Percentiles rank a stretch among this genome's conserved stretches.
These are phyloP conservation scores for Fusarium falciforme DNA, from an alignment of 2,329 filamentous ascomycete genomes.

Conservation along the genomic window DNA sequence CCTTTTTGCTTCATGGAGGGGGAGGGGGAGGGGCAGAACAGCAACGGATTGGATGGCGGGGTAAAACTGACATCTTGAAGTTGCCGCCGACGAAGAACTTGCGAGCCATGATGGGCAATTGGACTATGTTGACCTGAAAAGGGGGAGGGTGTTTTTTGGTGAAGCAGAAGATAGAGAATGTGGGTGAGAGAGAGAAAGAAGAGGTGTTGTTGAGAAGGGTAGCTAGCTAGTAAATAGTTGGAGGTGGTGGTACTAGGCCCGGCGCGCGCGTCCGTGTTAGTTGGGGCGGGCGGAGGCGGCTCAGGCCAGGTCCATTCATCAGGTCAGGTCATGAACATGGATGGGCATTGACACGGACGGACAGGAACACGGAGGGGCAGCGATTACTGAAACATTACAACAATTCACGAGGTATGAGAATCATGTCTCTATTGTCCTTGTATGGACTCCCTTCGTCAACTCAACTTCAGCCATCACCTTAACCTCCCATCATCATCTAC, in stretches of 20 bases:
- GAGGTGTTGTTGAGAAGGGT: slow-evolving; percentile 15
- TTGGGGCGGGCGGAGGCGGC: slow-evolving; percentile 25
- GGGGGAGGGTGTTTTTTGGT: not conserved
- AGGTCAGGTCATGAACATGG: slow-evolving; percentile 36
- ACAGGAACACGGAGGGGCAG: not conserved
- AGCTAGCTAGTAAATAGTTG: slow-evolving; percentile 30
- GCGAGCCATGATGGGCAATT: slow-evolving; percentile 80
- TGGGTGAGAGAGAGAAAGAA: slow-evolving; percentile 13
- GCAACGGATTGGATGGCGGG: slow-evolving; percentile 39
- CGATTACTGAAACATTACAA: not conserved
- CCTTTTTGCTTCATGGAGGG: slow-evolving; percentile 42
- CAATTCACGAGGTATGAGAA: not conserved
- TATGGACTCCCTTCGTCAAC: not conserved
- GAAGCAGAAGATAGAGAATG: slow-evolving; percentile 12
- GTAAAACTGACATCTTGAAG: slow-evolving; percentile 90
- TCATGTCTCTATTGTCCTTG: not conserved
- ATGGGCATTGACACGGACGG: slow-evolving; percentile 25
- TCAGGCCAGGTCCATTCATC: slow-evolving; percentile 25
- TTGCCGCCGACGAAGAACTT: slow-evolving; percentile 98
- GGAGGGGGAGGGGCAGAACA: slow-evolving; percentile 30
- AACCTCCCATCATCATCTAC: not conserved
- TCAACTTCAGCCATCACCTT: not conserved
- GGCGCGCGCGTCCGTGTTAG: slow-evolving; percentile 7
- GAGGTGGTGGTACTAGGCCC: not conserved
- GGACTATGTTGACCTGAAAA: slow-evolving; percentile 10